These are phyloP conservation scores for Suillus sp. DNA, from an alignment of 768 basidiomycete species.

Conservation along the genomic window DNA sequence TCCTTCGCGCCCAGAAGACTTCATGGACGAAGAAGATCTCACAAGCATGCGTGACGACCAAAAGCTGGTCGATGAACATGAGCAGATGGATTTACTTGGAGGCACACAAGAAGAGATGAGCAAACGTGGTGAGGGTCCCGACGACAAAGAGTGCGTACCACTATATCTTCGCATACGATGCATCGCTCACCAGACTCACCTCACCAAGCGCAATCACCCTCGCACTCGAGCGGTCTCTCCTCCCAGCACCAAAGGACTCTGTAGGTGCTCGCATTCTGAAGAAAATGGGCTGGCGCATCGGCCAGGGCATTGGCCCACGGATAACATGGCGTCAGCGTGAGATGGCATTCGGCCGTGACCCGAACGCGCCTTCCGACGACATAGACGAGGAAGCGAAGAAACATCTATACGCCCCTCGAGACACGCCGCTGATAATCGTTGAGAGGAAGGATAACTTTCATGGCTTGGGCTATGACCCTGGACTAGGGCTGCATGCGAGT, in stretches of 20 bases:
- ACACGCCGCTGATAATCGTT: constrained; percentile 64
- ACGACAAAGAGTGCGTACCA: constrained; percentile 38
- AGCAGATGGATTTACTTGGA: constrained; percentile 72
- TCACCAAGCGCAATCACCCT: constrained; percentile 58
- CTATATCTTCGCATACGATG: neutral
- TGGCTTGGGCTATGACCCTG: constrained; percentile 81
- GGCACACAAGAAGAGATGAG: constrained; percentile 51
- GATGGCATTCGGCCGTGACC: constrained; percentile 61
- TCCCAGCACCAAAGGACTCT: constrained; percentile 77
- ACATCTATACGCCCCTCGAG: constrained; percentile 84
- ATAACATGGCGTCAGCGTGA: constrained; percentile 75
- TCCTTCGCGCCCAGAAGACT: constrained; percentile 78
- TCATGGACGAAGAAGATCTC: constrained; percentile 99
- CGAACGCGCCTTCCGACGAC: constrained; percentile 41
- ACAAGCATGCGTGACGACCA: constrained; percentile 76
- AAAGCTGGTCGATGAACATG: constrained; percentile 75
- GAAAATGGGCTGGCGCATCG: constrained; percentile 95
- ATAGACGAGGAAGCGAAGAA: constrained; percentile 83
- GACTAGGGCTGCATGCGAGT: constrained; percentile 60
- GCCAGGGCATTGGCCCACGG: constrained; percentile 92
- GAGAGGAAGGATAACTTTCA: constrained; percentile 73
- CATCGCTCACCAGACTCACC: constrained; percentile 3
- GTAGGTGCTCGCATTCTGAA: constrained; percentile 83
- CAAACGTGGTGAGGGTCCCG: constrained; percentile 31
- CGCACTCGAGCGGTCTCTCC: constrained; percentile 64